phyloP scores from a whole-genome alignment of 2,329 filamentous ascomycete genomes.

The Trichocomaceae sp. region DNA sequence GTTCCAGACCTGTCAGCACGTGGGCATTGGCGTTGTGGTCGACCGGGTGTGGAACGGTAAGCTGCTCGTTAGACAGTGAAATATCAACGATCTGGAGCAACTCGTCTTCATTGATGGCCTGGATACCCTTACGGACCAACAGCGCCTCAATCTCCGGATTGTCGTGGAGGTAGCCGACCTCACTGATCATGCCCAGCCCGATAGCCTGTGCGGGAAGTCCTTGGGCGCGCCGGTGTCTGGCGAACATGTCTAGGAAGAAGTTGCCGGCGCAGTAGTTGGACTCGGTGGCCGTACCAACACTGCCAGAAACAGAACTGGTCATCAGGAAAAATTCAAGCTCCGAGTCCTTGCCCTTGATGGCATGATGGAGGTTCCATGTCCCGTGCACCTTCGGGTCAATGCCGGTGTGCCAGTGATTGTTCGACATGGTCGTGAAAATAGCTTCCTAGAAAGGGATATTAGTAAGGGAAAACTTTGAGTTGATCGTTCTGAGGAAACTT shows the following conservation, averaged over 20 bases:
- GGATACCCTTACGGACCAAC: no score
- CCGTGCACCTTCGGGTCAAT: constrained; percentile 4
- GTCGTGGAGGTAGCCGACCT: no score
- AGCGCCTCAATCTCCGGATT: no score
- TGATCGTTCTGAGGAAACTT: no score
- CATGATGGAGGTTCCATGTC: constrained; percentile 7
- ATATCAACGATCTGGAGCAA: no score
- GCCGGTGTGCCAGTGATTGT: not conserved
- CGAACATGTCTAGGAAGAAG: constrained; percentile 31
- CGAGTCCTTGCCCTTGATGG: not conserved
- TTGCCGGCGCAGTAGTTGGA: constrained; percentile 37
- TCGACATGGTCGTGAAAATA: constrained; percentile 9
- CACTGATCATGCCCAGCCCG: not conserved
- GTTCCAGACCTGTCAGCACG: no score
- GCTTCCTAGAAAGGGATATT: constrained; percentile 15
- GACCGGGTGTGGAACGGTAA: no score
- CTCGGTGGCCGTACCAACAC: constrained; percentile 42
- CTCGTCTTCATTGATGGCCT: no score
- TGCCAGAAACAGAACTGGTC: constrained; percentile 34
- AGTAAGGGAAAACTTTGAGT: no score
- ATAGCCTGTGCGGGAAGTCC: constrained; percentile 23
- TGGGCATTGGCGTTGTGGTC: no score
- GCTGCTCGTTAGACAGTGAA: no score
- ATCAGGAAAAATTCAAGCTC: constrained; percentile 37
- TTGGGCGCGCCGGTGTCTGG: constrained; percentile 20